Conservation (phyloP, 1,284 basidiomycete species). For the Ceraceosorus guamensis region DNA sequence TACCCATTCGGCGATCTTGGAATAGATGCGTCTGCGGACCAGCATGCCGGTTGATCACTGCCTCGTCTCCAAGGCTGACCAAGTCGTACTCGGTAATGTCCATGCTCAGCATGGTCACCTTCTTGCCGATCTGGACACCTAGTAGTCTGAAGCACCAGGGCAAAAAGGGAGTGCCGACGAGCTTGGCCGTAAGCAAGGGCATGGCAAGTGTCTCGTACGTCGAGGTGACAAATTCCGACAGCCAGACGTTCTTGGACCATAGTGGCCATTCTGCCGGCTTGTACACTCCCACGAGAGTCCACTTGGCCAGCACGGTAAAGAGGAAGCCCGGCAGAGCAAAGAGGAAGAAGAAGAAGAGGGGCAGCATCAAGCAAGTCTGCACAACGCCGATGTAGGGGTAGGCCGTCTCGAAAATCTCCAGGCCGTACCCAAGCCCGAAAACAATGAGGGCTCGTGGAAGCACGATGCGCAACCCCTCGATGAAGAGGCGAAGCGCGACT, state of each 20-base stretch:
- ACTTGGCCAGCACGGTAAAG: conserved; percentile 6
- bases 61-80: conserved; percentile 8
- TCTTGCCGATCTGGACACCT: conserved; percentile 7
- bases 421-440: conserved; percentile 7
- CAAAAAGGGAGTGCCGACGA: conserved; percentile 8
- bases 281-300: conserved; percentile 8
- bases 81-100: conserved; percentile 12
- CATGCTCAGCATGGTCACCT: background rate
- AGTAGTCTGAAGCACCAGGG: conserved; percentile 4
- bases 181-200: background rate
- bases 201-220: conserved; percentile 4
- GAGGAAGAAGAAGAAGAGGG: conserved; percentile 6
- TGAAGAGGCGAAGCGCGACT: conserved; percentile 6
- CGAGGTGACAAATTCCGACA: conserved; percentile 6
- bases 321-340: conserved; percentile 6
- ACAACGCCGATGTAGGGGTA: conserved; percentile 2
- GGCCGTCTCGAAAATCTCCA: background rate
- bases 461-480: conserved; percentile 9
- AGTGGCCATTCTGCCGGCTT: conserved; percentile 7
- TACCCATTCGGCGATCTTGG: conserved; percentile 6
- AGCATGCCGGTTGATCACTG: conserved; percentile 3
- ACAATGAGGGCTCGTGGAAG: conserved; percentile 6
- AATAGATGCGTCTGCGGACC: conserved; percentile 11
- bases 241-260: conserved; percentile 9
- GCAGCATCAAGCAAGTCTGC: conserved; percentile 3